Evolutionary conservation across 352 stramenopile species (phyloP), one percentile per base, ranked within the genome.

Genomic region (Aphanomyces stellatus): DNA sequence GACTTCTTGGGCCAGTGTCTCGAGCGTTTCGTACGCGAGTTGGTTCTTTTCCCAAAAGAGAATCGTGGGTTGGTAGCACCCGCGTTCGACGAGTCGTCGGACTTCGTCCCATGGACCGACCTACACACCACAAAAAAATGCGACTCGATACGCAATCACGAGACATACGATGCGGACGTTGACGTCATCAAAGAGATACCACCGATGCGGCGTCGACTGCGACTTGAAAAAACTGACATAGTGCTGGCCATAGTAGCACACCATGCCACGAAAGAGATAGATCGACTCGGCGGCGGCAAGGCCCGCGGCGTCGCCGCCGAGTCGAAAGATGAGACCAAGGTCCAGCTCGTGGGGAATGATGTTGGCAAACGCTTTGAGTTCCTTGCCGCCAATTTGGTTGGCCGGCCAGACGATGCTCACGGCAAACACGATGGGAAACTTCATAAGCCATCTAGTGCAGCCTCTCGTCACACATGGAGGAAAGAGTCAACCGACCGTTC

Each of bases 201-300:
- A 93, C 31, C 77, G 81, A 37, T 88, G 72, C 49, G 82, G 75
- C 10, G 82, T 51, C 48, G 79, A 84, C 17, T 75, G 81, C 73
- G 82, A 91, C 31, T 81, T 76, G 63, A 93, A 93, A 68, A 93
- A 93, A 17, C 85, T 84, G 6, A 93, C 85, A 65, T 93, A 93
- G 67, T 93, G 85, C 4, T 80, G 74, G 33, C 85, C 85, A 51
- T 93, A 93, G 73, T 93, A 93, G 51, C 85, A 93, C 51, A 93
- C 85, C 62, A 93, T 83, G 59, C 85, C 85, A 22, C 85, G 74
- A 69, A 93, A 93, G 37, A 72, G 63, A 62, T 91, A 93, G 49
- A 80, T 62, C 25, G 61, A 2, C 76, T 81, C 33, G 70, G 72
- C 31, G 60, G 64, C 28, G 74, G 46, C 31, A 35, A 37, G 19